Conservation (phyloP, 441 rosid genomes). For the Mallotus japonicus region DNA sequence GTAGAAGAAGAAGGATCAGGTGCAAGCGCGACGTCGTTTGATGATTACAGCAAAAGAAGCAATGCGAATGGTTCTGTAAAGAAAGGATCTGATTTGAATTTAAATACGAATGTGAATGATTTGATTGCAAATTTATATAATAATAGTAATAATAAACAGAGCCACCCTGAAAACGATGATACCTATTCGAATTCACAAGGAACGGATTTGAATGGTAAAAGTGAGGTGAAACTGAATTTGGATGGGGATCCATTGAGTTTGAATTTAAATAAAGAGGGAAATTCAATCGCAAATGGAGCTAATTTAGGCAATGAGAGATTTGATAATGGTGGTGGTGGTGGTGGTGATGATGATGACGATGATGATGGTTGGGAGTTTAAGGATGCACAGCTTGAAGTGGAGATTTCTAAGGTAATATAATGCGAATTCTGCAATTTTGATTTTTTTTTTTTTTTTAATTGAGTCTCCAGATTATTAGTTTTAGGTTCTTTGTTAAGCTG, state of each 20-base stretch:
- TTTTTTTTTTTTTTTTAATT: neutral
- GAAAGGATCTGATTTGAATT: slow-evolving; percentile 23
- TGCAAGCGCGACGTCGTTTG: slow-evolving; percentile 24
- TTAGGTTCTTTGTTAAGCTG: too few relatives aligned
- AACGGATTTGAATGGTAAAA: slow-evolving; percentile 6
- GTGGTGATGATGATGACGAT: slow-evolving; percentile 6
- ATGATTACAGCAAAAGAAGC: slow-evolving; percentile 26
- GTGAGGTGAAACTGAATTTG: slow-evolving; percentile 8
- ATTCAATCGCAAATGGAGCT: slow-evolving; percentile 8
- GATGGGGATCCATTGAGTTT: slow-evolving; percentile 18
- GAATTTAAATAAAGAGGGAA: slow-evolving; percentile 20
- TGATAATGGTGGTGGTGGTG: slow-evolving; percentile 16
- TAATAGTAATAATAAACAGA: slow-evolving; percentile 21
- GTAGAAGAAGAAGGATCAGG: slow-evolving; percentile 44
- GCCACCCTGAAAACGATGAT: slow-evolving; percentile 10
- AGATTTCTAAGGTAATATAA: slow-evolving; percentile 20
- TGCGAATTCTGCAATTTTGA: neutral
- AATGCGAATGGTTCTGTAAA: slow-evolving; percentile 28
- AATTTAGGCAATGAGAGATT: neutral
- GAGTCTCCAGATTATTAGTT: too few relatives aligned
- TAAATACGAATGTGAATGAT: slow-evolving; percentile 30
- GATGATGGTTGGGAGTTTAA: slow-evolving; percentile 40
- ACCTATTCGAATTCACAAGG: neutral
- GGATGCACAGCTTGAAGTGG: slow-evolving; percentile 17
- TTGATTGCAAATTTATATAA: slow-evolving; percentile 45